These are phyloP conservation scores for Taphrina deformans DNA, from an alignment of 1,139 yeast species.

Conservation along the genomic window DNA sequence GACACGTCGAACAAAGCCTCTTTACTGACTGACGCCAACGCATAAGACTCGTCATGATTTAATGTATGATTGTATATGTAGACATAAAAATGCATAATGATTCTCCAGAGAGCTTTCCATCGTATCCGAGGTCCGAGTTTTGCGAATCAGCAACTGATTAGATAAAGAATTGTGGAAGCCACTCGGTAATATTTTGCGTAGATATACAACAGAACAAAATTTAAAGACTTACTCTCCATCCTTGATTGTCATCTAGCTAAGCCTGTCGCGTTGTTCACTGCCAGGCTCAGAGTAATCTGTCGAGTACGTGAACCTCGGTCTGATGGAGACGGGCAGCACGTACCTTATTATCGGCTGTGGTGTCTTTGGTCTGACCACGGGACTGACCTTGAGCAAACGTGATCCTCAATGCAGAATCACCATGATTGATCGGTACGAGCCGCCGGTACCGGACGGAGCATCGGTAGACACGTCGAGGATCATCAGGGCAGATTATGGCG, in stretches of 20 bases:
- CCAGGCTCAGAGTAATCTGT: too few species aligned
- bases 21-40: constrained; percentile 21
- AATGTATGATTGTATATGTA: constrained; percentile 18
- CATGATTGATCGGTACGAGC: constrained; percentile 47
- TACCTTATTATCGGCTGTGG: constrained; percentile 51
- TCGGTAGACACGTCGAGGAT: constrained; percentile 51
- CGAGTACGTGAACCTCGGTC: too few species aligned
- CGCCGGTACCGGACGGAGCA: constrained; percentile 50
- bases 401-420: constrained; percentile 42
- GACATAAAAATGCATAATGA: background rate
- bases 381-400: constrained; percentile 45
- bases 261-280: background rate
- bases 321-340: background rate
- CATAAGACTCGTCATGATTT: background rate
- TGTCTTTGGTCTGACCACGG: constrained; percentile 54
- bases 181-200: background rate
- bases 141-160: background rate
- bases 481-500: constrained; percentile 50
- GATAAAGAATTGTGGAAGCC: background rate
- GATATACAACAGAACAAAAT: too few species aligned
- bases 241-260: too few species aligned
- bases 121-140: too few species aligned
- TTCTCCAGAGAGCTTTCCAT: too few species aligned
- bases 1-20: constrained; percentile 32
- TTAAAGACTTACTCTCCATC: too few species aligned